Percentiles rank a stretch among this genome's conserved stretches.
Conservation (phyloP, 2,329 filamentous ascomycete species). For the Sporothrix brunneoviolacea region DNA sequence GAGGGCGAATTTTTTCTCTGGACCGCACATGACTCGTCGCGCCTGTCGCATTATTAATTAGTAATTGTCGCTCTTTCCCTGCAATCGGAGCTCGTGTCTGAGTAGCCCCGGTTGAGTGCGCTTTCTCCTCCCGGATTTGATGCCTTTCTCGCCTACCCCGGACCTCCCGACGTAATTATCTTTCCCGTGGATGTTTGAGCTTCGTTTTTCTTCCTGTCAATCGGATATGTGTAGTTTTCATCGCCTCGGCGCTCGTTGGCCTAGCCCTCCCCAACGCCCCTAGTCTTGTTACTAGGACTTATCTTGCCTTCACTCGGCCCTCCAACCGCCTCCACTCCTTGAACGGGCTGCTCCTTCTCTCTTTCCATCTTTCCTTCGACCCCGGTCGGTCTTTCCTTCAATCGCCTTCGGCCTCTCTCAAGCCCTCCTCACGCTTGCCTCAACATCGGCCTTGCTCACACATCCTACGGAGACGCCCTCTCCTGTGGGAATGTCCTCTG, state of each 20-base stretch:
- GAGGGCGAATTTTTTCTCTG: not conserved
- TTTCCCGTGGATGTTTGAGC: not conserved
- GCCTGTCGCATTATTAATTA: too few species aligned
- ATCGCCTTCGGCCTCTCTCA: not conserved
- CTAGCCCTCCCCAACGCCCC: not conserved
- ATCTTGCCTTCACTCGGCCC: too few species aligned
- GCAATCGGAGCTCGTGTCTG: not conserved
- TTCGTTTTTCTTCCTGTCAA: not conserved
- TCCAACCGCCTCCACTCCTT: too few species aligned
- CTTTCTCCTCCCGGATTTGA: too few species aligned
- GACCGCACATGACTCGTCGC: too few species aligned
- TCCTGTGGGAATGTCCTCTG: conserved; percentile 45
- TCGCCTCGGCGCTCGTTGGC: not conserved
- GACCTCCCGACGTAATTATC: not conserved
- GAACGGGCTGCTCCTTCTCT: too few species aligned
- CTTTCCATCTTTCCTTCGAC: not conserved
- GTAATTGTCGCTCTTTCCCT: not conserved
- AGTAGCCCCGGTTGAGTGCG: too few species aligned
- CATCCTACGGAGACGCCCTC: too few species aligned
- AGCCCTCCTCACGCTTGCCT: not conserved
- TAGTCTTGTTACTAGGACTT: not conserved
- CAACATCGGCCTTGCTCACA: not conserved
- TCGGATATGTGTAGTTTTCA: not conserved
- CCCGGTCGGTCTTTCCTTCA: too few species aligned
- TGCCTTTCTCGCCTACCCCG: not conserved